Evolutionary conservation across 495 filamentous ascomycete species (phyloP).

Genomic region (Xylaria palmicola): DNA sequence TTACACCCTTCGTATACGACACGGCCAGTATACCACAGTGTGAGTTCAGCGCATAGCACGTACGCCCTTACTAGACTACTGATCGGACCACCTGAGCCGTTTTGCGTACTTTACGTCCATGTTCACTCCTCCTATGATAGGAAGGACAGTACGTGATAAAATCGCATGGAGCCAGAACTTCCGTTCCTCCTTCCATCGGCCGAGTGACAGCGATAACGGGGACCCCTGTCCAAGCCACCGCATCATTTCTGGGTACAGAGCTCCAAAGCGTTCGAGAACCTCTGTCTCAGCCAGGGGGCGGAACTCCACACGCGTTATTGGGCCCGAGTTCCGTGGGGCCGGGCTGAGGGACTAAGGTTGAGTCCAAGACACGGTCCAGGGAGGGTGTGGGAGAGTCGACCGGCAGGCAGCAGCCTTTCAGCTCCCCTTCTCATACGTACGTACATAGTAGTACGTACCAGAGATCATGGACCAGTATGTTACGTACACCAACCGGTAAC

Average conservation of each 20-base stretch:
- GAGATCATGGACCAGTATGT: no score
- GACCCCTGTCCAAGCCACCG: slow-evolving; percentile 4
- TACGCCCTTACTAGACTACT: no score
- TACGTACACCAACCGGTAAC: no score
- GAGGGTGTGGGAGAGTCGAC: neutral
- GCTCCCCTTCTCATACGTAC: no score
- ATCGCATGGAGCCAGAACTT: neutral
- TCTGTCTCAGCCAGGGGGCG: neutral
- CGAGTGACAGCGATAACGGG: neutral
- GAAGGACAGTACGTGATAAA: neutral
- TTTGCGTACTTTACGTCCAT: neutral
- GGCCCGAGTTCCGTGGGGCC: neutral
- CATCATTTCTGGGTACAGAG: neutral
- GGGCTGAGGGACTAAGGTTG: neutral
- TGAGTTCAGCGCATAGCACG: neutral
- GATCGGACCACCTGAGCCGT: no score
- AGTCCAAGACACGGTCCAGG: neutral
- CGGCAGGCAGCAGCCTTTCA: slow-evolving; percentile 9
- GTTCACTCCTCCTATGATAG: slow-evolving; percentile 1
- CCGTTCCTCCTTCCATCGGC: neutral
- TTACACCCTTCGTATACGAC: neutral
- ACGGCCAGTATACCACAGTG: neutral
- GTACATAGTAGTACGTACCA: no score
- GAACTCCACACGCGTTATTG: slow-evolving; percentile 4
- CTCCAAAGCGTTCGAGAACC: slow-evolving; percentile 10